Percentiles rank a stretch among this genome's conserved stretches.
phyloP scores from a whole-genome alignment of 257 asterid species.

The Cordia subcordata region DNA sequence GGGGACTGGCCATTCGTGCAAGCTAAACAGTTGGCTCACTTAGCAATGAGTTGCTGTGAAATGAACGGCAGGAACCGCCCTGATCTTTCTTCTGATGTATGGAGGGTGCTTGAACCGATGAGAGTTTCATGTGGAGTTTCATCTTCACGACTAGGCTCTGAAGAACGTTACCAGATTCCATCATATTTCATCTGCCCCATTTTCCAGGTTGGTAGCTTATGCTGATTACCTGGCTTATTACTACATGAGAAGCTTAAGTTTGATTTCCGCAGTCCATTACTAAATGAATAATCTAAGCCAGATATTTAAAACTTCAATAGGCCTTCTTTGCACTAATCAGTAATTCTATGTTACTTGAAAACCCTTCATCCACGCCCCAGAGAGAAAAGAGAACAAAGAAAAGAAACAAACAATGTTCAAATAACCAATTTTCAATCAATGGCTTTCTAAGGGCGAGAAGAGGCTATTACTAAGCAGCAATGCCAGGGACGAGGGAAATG shows the following conservation, averaged over 20 bases:
- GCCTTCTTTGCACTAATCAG: too few species aligned
- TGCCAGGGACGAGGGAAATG: too few species aligned
- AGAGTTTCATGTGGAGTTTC: constrained; percentile 62
- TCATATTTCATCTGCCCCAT: constrained; percentile 79
- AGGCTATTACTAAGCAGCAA: neutral
- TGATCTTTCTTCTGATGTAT: constrained; percentile 70
- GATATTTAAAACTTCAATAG: too few species aligned
- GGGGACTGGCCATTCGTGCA: constrained; percentile 98
- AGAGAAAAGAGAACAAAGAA: neutral
- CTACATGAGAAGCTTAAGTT: neutral
- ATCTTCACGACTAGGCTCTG: constrained; percentile 38
- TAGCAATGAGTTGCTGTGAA: constrained; percentile 64
- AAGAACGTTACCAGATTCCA: constrained; percentile 48
- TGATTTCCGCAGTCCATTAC: too few species aligned
- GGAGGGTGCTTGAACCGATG: constrained; percentile 88
- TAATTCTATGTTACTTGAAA: too few species aligned
- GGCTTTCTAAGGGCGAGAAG: neutral
- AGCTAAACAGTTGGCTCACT: constrained; percentile 86
- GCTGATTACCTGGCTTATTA: neutral
- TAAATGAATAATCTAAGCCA: too few species aligned
- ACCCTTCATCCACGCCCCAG: neutral
- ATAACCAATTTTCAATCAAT: neutral
- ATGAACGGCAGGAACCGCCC: constrained; percentile 49
- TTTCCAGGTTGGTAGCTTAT: constrained; percentile 64
- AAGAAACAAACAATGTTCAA: neutral